phyloP scores from a whole-genome alignment of 495 filamentous ascomycete genomes.

The Lichina pygmaea region DNA sequence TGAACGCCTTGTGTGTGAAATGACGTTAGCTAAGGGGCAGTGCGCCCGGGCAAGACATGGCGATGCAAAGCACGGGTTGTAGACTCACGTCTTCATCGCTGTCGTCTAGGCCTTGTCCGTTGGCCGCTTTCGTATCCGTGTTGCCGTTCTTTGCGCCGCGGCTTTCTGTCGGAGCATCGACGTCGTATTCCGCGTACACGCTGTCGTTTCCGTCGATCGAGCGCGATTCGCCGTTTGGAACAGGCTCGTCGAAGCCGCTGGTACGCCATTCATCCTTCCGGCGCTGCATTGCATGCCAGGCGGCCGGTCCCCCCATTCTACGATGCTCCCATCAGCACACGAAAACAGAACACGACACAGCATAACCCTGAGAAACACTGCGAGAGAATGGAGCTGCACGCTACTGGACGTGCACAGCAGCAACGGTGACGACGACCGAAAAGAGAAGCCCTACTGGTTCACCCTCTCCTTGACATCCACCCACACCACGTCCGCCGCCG shows the following conservation, averaged over 20 bases:
- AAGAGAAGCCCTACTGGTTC: slow-evolving; percentile 1
- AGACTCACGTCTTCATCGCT: neutral
- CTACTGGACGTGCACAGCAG: neutral
- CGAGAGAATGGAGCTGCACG: neutral
- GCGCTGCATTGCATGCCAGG: slow-evolving; percentile 22
- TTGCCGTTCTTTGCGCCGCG: slow-evolving; percentile 4
- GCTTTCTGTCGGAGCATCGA: slow-evolving; percentile 13
- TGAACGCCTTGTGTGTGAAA: slow-evolving; percentile 22
- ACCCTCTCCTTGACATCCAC: slow-evolving; percentile 9
- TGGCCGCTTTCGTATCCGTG: too few species aligned
- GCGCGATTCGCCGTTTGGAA: neutral
- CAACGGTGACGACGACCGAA: neutral
- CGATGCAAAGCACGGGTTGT: neutral
- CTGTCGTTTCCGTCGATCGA: slow-evolving; percentile 3
- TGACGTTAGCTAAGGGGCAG: slow-evolving; percentile 1
- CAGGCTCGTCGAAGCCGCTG: slow-evolving; percentile 11
- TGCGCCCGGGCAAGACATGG: neutral
- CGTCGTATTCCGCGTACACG: slow-evolving; percentile 11
- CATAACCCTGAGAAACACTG: neutral
- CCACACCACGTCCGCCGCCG: slow-evolving; percentile 25
- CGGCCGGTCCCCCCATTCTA: slow-evolving; percentile 29
- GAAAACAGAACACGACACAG: neutral
- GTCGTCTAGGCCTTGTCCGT: slow-evolving; percentile 1
- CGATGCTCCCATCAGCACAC: neutral
- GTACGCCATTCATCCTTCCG: slow-evolving; percentile 12